Base-by-base conservation (phyloP, 768 basidiomycete genomes). In the Leccinum broughii region DNA sequence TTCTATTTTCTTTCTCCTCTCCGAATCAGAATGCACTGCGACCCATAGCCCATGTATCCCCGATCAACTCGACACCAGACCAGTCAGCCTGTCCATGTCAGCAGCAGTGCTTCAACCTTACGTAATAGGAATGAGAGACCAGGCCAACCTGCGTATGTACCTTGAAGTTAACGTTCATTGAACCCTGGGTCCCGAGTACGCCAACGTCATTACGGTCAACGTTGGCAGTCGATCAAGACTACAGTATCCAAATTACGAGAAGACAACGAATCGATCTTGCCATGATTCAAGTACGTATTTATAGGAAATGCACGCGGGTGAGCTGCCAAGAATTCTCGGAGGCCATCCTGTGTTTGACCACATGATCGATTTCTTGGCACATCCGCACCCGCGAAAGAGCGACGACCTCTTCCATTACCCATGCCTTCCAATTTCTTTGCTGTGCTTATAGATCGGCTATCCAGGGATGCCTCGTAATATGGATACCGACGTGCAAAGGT, bases 331-430 rank as follows among this genome's bases (percentile, higher is more conserved):
- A 57, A 57, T 28, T 37, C 14, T 4, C 37, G 11, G 10, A 57
- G 26, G 13, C n/a, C 54, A 37, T 53, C 34, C 55, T 15, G 15
- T 52, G 55, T 22, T 56, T 52, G 55, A 56, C 51, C 17, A n/a
- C 56, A 35, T 28, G 24, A 24, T 55, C 24, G 14, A 54, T 3
- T 17, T 32, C 55, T 56, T 54, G 55, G 22, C 24, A 54, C 22
- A 24, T 35, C 35, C 51, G 28, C n/a, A 22, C 55, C 15, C 10
- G 53, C 20, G 30, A 54, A 34, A 54, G 51, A 26, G 32, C 44
- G 5, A 44, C 6, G 10, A n/a, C 41, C n/a, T n/a, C n/a, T 44
- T 44, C 41, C 41, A 41, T 5, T 15, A 39, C 17, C 17, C 17
- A 17, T 37, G 3, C 37, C 14, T 39, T 39, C 14, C 0, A 4